Evolutionary conservation across 2,329 filamentous ascomycete species (phyloP), one percentile per base, ranked within the genome.

Genomic region (Scorias spongiosa): DNA sequence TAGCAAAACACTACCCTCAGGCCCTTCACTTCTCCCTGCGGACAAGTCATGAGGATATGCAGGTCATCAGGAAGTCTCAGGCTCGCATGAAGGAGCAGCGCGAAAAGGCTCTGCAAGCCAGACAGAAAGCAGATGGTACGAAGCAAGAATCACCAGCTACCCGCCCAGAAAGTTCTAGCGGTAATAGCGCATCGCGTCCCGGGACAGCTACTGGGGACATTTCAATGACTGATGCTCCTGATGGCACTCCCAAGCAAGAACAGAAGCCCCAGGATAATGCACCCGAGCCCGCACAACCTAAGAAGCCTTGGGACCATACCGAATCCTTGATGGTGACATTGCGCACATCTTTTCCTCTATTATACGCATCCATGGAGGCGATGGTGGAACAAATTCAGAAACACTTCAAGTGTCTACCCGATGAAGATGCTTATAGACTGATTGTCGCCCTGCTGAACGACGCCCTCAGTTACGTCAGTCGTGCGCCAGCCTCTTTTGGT

Each of bases 341-440:
- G 43, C 96, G 98, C 71, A 96, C 91, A 6, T 88, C 89, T 0
- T 98, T 96, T 70, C 91, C 91, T 18, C 73, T 99, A 14, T 75
- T 99, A 54, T 91, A 93, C 9, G 69, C 96, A 38, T 95, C 89
- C 0, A 96, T 99, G 91, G 91, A 99, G 67, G 94, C 89, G 0
- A 98, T 96, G 87, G 88, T 96, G 28, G 91, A 98, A 59, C 89
- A 96, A 64, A 94, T 98, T 46, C 84, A 91, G 63, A 96, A 96
- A 70, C 83, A 96, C 65, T 98, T 98, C 75, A 98, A 98, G 66
- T 96, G 91, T 56, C 89, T 89, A 11, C 89, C 89, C 0, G 91
- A 99, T 56, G 91, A 99, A 62, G 91, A 99, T 66, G 93, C 91
- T 2, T 96, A 96, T 63, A 77, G 91, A 41, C 72, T 99, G 12